Evolutionary conservation across 768 basidiomycete species (phyloP).

Genomic region (Trametes elegans): DNA sequence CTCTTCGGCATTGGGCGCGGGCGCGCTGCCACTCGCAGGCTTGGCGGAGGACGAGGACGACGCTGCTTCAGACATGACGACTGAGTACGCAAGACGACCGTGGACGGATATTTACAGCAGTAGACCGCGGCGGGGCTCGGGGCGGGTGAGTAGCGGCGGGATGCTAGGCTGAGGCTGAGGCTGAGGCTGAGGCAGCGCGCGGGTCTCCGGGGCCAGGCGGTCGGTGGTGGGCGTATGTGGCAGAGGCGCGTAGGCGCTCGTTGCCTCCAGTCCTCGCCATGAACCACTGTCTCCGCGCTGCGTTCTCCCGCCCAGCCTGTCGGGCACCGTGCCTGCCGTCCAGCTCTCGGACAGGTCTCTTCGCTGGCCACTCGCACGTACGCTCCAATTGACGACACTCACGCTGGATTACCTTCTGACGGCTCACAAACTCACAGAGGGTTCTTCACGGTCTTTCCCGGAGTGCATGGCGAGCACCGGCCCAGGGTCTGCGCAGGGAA

Average conservation of each 20-base stretch:
- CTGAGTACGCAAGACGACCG: conserved; percentile 11
- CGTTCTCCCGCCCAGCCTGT: conserved; percentile 18
- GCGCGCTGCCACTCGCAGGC: conserved; percentile 7
- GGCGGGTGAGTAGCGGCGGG: no score
- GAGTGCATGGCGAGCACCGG: neutral
- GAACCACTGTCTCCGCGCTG: conserved; percentile 26
- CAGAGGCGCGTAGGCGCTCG: conserved; percentile 13
- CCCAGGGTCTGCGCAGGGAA: neutral
- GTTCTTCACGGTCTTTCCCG: conserved; percentile 3
- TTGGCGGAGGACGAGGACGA: conserved; percentile 22
- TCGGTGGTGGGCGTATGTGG: conserved; percentile 12
- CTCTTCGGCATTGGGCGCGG: conserved; percentile 44
- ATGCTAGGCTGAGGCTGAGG: no score
- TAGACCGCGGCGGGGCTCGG: no score
- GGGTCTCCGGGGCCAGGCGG: neutral
- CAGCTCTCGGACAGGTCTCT: neutral
- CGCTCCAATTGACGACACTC: neutral
- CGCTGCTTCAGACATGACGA: conserved; percentile 23
- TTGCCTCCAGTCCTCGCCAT: conserved; percentile 15
- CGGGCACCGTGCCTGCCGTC: neutral
- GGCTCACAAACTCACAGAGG: neutral
- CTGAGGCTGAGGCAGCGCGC: neutral
- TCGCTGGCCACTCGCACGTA: neutral
- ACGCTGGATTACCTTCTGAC: neutral
- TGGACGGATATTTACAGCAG: conserved; percentile 10